Evolutionary conservation across 495 filamentous ascomycete species (phyloP).

Genomic region (Annulohypoxylon bovei): DNA sequence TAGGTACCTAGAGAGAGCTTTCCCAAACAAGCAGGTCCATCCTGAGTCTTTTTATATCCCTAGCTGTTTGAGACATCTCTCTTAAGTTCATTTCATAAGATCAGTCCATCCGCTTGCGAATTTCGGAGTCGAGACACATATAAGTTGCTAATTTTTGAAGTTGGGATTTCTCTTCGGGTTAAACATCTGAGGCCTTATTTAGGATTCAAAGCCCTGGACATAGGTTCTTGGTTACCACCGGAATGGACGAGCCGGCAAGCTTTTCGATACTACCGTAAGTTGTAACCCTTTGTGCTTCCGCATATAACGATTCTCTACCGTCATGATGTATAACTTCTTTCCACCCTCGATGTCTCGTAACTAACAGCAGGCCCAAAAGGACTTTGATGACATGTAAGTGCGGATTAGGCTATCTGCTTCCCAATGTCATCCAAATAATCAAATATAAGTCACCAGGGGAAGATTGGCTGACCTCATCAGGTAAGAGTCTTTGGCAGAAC

Average conservation of each 20-base stretch:
- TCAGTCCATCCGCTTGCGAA: background rate
- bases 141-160: background rate
- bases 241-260: background rate
- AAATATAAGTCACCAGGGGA: background rate
- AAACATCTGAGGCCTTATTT: background rate
- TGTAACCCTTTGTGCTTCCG: background rate
- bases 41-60: background rate
- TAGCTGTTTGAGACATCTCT: background rate
- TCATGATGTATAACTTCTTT: background rate
- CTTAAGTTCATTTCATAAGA: background rate
- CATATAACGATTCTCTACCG: background rate
- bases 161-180: background rate
- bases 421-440: background rate
- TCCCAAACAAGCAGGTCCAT: conserved; percentile 20
- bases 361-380: background rate
- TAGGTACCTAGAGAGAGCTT: conserved; percentile 8
- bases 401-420: background rate
- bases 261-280: background rate
- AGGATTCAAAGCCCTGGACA: background rate
- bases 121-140: background rate
- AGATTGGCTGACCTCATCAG: background rate
- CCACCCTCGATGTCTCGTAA: background rate
- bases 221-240: background rate
- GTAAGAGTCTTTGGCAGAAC: background rate
- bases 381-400: background rate